Evolutionary conservation across 352 stramenopile genomes (phyloP).

Genomic region (Globisporangium emineosum): DNA sequence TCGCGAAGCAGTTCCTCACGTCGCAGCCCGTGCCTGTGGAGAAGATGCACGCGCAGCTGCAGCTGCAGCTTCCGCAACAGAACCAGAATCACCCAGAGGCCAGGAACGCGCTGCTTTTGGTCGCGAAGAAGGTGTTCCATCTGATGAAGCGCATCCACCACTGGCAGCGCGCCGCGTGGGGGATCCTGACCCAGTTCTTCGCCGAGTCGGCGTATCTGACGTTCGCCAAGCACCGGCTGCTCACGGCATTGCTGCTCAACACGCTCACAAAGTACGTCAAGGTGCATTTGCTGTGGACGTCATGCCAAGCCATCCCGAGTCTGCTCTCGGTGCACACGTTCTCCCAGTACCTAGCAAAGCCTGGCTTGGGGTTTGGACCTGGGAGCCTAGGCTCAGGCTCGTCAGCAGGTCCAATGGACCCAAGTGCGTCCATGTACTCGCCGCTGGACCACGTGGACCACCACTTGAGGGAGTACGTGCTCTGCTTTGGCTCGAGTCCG

Average conservation of each 20-base stretch:
- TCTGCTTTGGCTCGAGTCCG: slow-evolving; percentile 54
- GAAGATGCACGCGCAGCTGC: slow-evolving; percentile 24
- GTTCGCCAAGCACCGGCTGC: slow-evolving; percentile 51
- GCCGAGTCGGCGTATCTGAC: slow-evolving; percentile 27
- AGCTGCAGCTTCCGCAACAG: slow-evolving; percentile 17
- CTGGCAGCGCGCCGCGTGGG: slow-evolving; percentile 57
- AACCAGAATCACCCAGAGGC: slow-evolving; percentile 7
- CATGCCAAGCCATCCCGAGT: slow-evolving; percentile 36
- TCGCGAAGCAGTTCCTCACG: slow-evolving; percentile 45
- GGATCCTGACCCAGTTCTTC: slow-evolving; percentile 42
- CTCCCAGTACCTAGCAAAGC: slow-evolving; percentile 11
- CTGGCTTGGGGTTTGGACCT: background rate
- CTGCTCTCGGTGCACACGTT: slow-evolving; percentile 46
- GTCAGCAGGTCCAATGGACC: background rate
- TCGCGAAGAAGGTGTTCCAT: slow-evolving; percentile 35
- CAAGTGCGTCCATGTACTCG: slow-evolving; percentile 17
- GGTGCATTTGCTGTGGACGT: slow-evolving; percentile 58
- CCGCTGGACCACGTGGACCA: slow-evolving; percentile 36
- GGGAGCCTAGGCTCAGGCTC: background rate
- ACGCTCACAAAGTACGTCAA: slow-evolving; percentile 58
- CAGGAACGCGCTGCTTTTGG: slow-evolving; percentile 20
- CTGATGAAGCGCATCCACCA: slow-evolving; percentile 66
- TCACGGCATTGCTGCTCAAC: slow-evolving; percentile 51
- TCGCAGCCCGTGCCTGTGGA: slow-evolving; percentile 16
- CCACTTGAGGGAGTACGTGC: slow-evolving; percentile 49